Conservation (phyloP, 2,329 filamentous ascomycete species). For the Nigrograna mackinnonii region DNA sequence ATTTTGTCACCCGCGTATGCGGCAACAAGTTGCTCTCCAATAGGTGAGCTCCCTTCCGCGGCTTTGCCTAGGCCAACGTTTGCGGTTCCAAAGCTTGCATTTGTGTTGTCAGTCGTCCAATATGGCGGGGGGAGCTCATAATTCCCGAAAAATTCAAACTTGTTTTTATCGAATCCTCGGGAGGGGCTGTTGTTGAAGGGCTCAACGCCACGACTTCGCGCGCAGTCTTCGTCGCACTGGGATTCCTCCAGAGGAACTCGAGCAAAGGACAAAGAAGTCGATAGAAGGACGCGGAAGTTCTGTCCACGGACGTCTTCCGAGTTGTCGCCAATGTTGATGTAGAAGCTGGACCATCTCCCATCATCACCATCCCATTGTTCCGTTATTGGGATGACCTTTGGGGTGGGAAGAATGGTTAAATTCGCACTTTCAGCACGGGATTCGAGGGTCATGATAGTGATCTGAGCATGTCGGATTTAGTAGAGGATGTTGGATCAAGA, state of each 20-base stretch:
- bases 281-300: constrained; percentile 37
- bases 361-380: constrained; percentile 45
- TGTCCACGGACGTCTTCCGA: constrained; percentile 31
- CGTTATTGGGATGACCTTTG: too few species aligned
- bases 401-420: constrained; percentile 10
- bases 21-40: constrained; percentile 22
- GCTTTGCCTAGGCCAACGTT: constrained; percentile 31
- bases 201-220: constrained; percentile 30
- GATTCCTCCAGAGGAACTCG: constrained; percentile 25
- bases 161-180: constrained; percentile 17
- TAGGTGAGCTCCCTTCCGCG: constrained; percentile 12
- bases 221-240: constrained; percentile 32
- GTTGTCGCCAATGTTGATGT: constrained; percentile 40
- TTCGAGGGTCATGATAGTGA: constrained; percentile 22
- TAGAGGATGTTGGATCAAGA: constrained; percentile 16
- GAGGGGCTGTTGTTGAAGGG: constrained; percentile 17
- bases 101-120: constrained; percentile 17
- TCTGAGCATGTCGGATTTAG: too few species aligned
- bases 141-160: neutral
- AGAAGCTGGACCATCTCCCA: constrained; percentile 47
- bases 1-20: constrained; percentile 14
- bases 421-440: constrained; percentile 23
- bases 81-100: constrained; percentile 18
- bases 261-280: constrained; percentile 29
- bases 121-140: constrained; percentile 7